Evolutionary conservation across 2,329 filamentous ascomycete genomes (phyloP).

Genomic region (Pestalotiopsis sp.): DNA sequence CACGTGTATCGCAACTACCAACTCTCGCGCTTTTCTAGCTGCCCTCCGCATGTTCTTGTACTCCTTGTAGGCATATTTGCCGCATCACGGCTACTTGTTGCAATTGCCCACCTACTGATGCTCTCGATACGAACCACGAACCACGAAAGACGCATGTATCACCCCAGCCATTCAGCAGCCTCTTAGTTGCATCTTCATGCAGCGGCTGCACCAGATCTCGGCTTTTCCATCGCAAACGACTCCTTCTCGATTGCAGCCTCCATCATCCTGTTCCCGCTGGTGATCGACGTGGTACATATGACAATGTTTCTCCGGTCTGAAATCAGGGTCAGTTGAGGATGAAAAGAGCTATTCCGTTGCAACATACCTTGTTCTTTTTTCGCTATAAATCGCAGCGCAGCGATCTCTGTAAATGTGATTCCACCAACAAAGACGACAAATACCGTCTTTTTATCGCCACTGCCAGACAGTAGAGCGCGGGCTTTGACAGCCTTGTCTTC

Average conservation of each 20-base stretch:
- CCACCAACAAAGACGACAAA: slow-evolving; percentile 98
- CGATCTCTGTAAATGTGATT: slow-evolving; percentile 94
- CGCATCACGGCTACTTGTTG: too few relatives aligned
- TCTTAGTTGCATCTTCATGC: background rate
- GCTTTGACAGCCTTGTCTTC: slow-evolving; percentile 92
- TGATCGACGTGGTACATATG: slow-evolving; percentile 89
- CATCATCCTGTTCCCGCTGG: slow-evolving; percentile 89
- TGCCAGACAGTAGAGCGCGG: slow-evolving; percentile 78
- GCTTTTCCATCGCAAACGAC: slow-evolving; percentile 54
- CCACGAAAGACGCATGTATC: background rate
- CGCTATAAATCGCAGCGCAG: slow-evolving; percentile 87
- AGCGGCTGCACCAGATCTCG: slow-evolving; percentile 21
- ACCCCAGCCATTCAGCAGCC: background rate
- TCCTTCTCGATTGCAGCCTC: slow-evolving; percentile 78
- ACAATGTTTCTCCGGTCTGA: slow-evolving; percentile 78
- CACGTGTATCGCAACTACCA: background rate
- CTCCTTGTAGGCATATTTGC: too few relatives aligned
- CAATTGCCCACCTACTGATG: too few relatives aligned
- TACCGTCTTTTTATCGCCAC: slow-evolving; percentile 76
- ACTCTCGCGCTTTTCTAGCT: background rate
- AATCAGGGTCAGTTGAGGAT: slow-evolving; percentile 17
- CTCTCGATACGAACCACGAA: too few relatives aligned
- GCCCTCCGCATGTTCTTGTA: too few relatives aligned
- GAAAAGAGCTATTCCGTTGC: slow-evolving; percentile 10
- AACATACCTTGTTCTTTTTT: slow-evolving; percentile 73